Conservation (phyloP, 805 yeast genomes). For the Barnettozyma populi region DNA sequence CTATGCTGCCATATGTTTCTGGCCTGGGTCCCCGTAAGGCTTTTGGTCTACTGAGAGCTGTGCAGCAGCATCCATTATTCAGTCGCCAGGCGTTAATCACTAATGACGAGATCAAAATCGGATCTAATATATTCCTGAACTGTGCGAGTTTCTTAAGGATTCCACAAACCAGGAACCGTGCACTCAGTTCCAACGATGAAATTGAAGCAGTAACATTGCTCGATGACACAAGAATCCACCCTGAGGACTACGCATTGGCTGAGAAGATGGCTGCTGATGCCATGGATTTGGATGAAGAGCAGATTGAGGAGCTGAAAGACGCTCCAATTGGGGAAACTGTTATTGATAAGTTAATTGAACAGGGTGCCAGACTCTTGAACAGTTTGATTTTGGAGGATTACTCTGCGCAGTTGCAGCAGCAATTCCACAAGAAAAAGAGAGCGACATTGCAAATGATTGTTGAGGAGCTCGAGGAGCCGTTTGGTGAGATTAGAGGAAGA, state of each 20-base stretch:
- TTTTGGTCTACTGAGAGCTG: slow-evolving; percentile 73
- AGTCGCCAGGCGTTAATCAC: slow-evolving; percentile 87
- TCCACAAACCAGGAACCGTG: slow-evolving; percentile 44
- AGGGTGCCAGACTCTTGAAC: slow-evolving; percentile 68
- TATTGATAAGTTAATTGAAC: slow-evolving; percentile 51
- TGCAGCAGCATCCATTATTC: slow-evolving; percentile 54
- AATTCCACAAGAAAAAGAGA: slow-evolving; percentile 67
- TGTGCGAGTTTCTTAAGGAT: slow-evolving; percentile 87
- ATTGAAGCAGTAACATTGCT: slow-evolving; percentile 65
- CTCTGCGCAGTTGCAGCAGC: slow-evolving; percentile 78
- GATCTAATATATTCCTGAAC: slow-evolving; percentile 81
- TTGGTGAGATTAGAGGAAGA: slow-evolving; percentile 75
- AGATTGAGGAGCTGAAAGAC: slow-evolving; percentile 69
- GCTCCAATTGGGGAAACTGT: slow-evolving; percentile 71
- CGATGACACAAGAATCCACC: slow-evolving; percentile 95
- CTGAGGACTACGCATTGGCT: slow-evolving; percentile 95
- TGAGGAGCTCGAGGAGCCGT: slow-evolving; percentile 82
- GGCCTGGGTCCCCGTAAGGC: slow-evolving; percentile 98
- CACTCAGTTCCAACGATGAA: slow-evolving; percentile 32
- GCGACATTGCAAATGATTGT: slow-evolving; percentile 79
- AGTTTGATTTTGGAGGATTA: slow-evolving; percentile 87
- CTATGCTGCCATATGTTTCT: slow-evolving; percentile 68
- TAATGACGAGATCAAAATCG: slow-evolving; percentile 54
- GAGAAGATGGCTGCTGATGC: slow-evolving; percentile 98
- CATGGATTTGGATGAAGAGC: slow-evolving; percentile 91